These are phyloP conservation scores for Backusella morwellensis DNA, from an alignment of 192 early-diverging fungal genomes.

Conservation along the genomic window DNA sequence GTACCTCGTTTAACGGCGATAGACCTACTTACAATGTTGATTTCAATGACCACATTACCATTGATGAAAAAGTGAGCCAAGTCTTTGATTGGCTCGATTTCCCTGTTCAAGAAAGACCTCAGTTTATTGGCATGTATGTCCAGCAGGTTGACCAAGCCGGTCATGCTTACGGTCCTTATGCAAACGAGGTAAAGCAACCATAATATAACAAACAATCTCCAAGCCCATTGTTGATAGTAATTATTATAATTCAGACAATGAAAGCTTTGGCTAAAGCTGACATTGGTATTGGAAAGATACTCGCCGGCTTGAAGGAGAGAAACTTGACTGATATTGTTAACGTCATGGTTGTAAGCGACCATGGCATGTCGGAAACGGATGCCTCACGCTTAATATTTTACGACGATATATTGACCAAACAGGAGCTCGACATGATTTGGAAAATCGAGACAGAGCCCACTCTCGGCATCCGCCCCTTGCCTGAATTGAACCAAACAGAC, in stretches of 20 bases:
- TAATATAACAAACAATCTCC: too few species aligned
- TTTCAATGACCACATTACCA: slow-evolving; percentile 44
- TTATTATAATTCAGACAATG: neutral
- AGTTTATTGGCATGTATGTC: slow-evolving; percentile 75
- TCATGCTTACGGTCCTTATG: slow-evolving; percentile 72
- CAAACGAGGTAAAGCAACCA: slow-evolving; percentile 48
- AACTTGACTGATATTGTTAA: slow-evolving; percentile 69
- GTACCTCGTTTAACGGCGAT: slow-evolving; percentile 49
- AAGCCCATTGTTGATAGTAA: too few species aligned
- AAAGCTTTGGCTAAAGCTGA: slow-evolving; percentile 52
- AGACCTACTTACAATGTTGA: slow-evolving; percentile 70
- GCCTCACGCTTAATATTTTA: slow-evolving; percentile 62
- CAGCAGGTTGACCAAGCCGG: slow-evolving; percentile 78
- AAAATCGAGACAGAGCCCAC: slow-evolving; percentile 59
- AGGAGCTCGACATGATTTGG: slow-evolving; percentile 42
- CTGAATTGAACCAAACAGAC: slow-evolving; percentile 15
- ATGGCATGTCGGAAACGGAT: slow-evolving; percentile 76
- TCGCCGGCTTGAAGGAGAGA: slow-evolving; percentile 51
- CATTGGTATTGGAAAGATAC: slow-evolving; percentile 55
- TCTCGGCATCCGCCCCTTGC: slow-evolving; percentile 55
- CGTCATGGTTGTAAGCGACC: slow-evolving; percentile 71
- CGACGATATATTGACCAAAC: slow-evolving; percentile 53
- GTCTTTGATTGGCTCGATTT: slow-evolving; percentile 78
- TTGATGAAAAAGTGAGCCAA: slow-evolving; percentile 57
- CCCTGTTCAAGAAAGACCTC: slow-evolving; percentile 67